These are phyloP conservation scores for Chlorella ohadii DNA, from an alignment of 139 green algal genomes.

Conservation along the genomic window DNA sequence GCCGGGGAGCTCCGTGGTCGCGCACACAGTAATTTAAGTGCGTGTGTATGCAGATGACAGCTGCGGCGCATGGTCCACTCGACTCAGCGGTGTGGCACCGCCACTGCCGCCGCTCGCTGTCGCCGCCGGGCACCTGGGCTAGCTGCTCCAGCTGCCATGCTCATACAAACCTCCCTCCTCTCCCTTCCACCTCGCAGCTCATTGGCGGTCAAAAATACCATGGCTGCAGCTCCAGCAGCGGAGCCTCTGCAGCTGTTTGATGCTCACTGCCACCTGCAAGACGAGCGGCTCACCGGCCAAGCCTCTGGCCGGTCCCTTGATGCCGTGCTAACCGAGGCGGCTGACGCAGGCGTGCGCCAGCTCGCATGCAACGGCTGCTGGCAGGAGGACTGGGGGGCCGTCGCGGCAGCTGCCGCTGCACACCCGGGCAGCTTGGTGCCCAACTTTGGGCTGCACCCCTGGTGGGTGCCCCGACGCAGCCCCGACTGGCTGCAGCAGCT, in stretches of 20 bases:
- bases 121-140: too few relatives aligned
- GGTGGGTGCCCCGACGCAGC: slow-evolving; percentile 45
- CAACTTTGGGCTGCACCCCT: slow-evolving; percentile 64
- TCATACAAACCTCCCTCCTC: too few relatives aligned
- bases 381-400: slow-evolving; percentile 54
- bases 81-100: too few relatives aligned
- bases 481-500: slow-evolving; percentile 48
- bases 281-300: slow-evolving; percentile 23
- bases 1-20: too few relatives aligned
- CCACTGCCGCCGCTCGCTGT: too few relatives aligned
- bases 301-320: slow-evolving; percentile 1
- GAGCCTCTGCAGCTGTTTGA: slow-evolving; percentile 36
- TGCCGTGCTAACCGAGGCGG: background rate
- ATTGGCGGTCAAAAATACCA: too few relatives aligned
- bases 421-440: slow-evolving; percentile 36
- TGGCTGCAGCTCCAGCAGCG: too few relatives aligned
- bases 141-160: too few relatives aligned
- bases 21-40: too few relatives aligned
- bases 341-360: background rate
- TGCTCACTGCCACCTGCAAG: slow-evolving; percentile 61
- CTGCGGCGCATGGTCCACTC: too few relatives aligned
- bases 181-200: too few relatives aligned
- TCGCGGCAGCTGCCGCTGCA: slow-evolving; percentile 7
- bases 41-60: too few relatives aligned
- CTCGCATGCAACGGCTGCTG: slow-evolving; percentile 51